Percentiles rank a stretch among this genome's conserved stretches.
These are phyloP conservation scores for Edaphochlamys debaryana DNA, from an alignment of 139 green algal species.

Conservation along the genomic window DNA sequence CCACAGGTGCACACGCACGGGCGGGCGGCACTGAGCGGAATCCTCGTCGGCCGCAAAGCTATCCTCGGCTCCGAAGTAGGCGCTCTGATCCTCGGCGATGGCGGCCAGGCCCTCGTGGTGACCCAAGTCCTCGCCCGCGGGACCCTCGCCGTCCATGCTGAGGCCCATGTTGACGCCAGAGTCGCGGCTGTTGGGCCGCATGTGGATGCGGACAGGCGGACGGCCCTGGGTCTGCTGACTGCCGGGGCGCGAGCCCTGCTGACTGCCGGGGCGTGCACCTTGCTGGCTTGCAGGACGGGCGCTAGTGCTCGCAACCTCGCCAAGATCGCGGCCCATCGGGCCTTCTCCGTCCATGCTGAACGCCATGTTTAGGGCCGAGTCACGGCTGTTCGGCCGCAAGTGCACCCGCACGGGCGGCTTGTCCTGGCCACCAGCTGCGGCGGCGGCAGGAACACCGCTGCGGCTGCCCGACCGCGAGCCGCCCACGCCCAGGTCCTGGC, in stretches of 20 bases:
- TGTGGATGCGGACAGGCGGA: background rate
- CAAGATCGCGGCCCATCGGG: background rate
- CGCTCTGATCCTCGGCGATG: constrained; percentile 6
- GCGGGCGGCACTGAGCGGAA: no score
- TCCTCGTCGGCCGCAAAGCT: no score
- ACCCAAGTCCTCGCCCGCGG: no score
- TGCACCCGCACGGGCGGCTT: background rate
- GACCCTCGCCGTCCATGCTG: no score
- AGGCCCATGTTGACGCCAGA: background rate
- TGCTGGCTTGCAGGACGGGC: no score
- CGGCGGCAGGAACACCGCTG: no score
- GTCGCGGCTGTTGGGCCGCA: background rate
- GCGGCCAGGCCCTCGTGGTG: background rate
- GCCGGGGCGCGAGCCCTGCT: no score
- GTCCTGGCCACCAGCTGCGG: no score
- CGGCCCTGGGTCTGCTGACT: background rate
- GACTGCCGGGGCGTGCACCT: no score
- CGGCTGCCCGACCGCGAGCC: no score
- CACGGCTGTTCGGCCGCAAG: background rate
- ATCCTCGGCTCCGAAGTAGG: no score
- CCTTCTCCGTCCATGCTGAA: constrained; percentile 24
- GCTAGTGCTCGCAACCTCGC: no score
- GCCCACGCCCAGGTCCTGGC: background rate
- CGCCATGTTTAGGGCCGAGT: background rate
- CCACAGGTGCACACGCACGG: background rate